Conservation (phyloP, 1,139 yeast genomes). For the Ogataea hybrid region DNA sequence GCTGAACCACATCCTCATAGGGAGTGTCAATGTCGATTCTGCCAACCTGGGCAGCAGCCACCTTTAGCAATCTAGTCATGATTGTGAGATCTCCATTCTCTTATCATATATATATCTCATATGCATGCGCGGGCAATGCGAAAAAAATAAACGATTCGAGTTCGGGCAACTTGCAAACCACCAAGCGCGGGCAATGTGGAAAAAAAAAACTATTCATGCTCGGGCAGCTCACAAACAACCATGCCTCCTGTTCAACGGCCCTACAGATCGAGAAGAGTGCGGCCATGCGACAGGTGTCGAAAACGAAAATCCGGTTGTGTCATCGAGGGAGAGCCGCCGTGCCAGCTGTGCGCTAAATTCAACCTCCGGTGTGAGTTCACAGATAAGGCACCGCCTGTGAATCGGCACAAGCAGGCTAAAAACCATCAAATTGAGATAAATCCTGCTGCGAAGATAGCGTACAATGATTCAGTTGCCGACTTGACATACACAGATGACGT, state of each 20-base stretch:
- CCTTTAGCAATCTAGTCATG: constrained; percentile 7
- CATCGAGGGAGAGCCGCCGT: constrained; percentile 12
- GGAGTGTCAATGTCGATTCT: constrained; percentile 26
- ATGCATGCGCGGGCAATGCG: constrained; percentile 1
- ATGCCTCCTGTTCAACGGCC: constrained; percentile 6
- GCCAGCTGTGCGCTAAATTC: constrained; percentile 11
- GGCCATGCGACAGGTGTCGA: constrained; percentile 19
- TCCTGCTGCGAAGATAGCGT: too few relatives aligned
- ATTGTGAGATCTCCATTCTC: background rate
- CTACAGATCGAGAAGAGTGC: constrained; percentile 15
- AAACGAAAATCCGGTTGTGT: constrained; percentile 13
- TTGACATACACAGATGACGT: too few relatives aligned
- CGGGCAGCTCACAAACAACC: background rate
- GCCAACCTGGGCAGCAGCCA: constrained; percentile 20
- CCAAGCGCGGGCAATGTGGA: constrained; percentile 1
- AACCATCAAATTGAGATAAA: too few relatives aligned
- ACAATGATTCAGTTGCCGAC: too few relatives aligned
- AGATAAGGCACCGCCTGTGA: too few relatives aligned
- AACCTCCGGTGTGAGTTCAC: too few relatives aligned
- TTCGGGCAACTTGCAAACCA: background rate
- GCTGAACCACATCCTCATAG: constrained; percentile 29
- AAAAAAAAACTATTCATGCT: background rate
- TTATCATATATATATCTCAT: background rate
- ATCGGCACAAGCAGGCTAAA: too few relatives aligned
- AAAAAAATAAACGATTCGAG: background rate